phyloP scores from a whole-genome alignment of 352 stramenopile genomes.

The Phytophthora constricta region DNA sequence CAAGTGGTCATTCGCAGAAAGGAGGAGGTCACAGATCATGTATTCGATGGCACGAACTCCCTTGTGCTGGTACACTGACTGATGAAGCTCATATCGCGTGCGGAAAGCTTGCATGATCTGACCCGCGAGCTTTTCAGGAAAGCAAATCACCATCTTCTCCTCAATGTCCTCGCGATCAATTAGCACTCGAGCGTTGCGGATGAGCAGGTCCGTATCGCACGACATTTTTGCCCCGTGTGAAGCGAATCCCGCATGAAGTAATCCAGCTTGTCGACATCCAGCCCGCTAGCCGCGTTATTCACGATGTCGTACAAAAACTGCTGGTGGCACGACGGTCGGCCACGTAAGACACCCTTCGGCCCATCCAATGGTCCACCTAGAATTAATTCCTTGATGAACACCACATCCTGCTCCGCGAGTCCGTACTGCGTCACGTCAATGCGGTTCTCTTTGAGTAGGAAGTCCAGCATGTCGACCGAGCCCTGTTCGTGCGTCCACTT shows the following conservation, averaged over 20 bases:
- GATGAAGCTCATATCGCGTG: slow-evolving; percentile 87
- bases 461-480: slow-evolving; percentile 79
- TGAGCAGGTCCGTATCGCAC: slow-evolving; percentile 77
- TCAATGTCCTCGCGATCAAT: slow-evolving; percentile 56
- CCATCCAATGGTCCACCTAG: slow-evolving; percentile 62
- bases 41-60: slow-evolving; percentile 84
- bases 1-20: slow-evolving; percentile 69
- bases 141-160: slow-evolving; percentile 73
- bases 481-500: slow-evolving; percentile 80
- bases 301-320: slow-evolving; percentile 91
- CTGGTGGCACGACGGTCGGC: slow-evolving; percentile 49
- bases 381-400: slow-evolving; percentile 87
- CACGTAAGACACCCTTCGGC: slow-evolving; percentile 36
- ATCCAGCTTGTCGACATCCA: slow-evolving; percentile 93
- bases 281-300: slow-evolving; percentile 84
- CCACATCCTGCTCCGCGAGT: slow-evolving; percentile 53
- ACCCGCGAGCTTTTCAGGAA: slow-evolving; percentile 86
- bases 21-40: slow-evolving; percentile 87
- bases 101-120: slow-evolving; percentile 91
- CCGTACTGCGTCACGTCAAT: slow-evolving; percentile 67
- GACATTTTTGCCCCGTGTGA: slow-evolving; percentile 76
- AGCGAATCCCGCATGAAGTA: slow-evolving; percentile 89
- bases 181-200: slow-evolving; percentile 77
- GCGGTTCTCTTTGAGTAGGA: slow-evolving; percentile 58
- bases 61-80: slow-evolving; percentile 90